Percentiles rank a stretch among this genome's conserved stretches.
phyloP scores from a whole-genome alignment of 495 filamentous ascomycete genomes.

The Penicillium coprophilum region DNA sequence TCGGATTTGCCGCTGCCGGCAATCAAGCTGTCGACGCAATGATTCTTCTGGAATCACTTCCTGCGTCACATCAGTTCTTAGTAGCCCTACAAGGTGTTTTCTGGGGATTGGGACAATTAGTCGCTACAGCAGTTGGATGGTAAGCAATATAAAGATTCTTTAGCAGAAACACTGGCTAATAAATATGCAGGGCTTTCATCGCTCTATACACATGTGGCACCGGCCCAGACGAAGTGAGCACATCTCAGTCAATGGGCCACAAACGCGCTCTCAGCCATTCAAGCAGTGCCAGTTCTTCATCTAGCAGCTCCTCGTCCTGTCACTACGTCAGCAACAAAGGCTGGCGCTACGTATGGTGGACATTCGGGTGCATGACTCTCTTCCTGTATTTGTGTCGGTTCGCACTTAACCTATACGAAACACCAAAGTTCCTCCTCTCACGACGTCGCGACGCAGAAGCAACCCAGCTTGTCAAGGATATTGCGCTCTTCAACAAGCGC shows the following conservation, averaged over 20 bases:
- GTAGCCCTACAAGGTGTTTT: conserved; percentile 22
- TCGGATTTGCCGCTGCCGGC: conserved; percentile 27
- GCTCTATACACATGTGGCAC: conserved; percentile 40
- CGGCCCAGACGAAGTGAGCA: conserved; percentile 25
- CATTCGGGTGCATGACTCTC: conserved; percentile 30
- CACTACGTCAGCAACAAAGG: conserved; percentile 34
- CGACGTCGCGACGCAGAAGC: conserved; percentile 26
- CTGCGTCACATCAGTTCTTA: conserved; percentile 27
- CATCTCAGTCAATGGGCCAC: conserved; percentile 12
- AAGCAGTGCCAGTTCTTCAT: conserved; percentile 2
- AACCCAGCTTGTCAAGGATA: conserved; percentile 25
- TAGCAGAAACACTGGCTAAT: not conserved
- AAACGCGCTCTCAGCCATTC: conserved; percentile 6
- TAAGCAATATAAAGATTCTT: conserved; percentile 5
- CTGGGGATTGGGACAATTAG: conserved; percentile 25
- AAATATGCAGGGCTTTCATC: conserved; percentile 23
- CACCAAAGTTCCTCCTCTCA: conserved; percentile 27
- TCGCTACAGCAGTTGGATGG: conserved; percentile 25
- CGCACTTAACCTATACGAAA: conserved; percentile 56
- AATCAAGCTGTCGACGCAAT: conserved; percentile 25
- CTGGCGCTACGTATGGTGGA: conserved; percentile 32
- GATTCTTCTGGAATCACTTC: conserved; percentile 23
- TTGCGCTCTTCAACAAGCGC: conserved; percentile 23
- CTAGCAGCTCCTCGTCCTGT: conserved; percentile 26
- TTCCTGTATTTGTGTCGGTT: conserved; percentile 30